Evolutionary conservation across 2,329 filamentous ascomycete species (phyloP), one percentile per base, ranked within the genome.

Genomic region (Geosmithia flava): DNA sequence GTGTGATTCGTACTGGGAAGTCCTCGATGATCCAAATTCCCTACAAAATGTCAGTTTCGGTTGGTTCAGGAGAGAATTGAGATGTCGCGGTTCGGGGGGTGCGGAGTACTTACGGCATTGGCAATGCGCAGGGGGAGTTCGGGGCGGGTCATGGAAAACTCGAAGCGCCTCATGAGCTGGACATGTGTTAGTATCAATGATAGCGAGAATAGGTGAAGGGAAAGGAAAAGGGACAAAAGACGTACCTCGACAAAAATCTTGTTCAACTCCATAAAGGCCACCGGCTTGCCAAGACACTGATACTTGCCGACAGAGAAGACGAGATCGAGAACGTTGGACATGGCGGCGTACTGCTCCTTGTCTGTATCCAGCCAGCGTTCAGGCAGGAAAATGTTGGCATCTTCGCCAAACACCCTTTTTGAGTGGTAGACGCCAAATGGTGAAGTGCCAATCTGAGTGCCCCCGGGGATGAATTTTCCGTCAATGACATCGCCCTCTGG

Each of bases 361-460:
- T 56, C 53, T 11, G 57, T 62, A 48, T 70, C 61, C 3, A 77
- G 53, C 70, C 72, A 77, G 42, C 74, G 63, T 46, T 72, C 72
- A 1, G 74, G 75, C 20, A 65, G 60, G 54, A 70, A 77, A 0
- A 65, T 49, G 33, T 65, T 57, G 2, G 66, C 64, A 50, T 72
- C 68, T 1, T 56, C 49, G 8, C 70, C 68, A 47, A 64, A 66
- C 20, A 66, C 54, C 16, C 52, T 51, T 49, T 65, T 62, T 44
- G 63, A 58, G 30, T 62, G 60, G 48, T 69, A 64, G 17, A 71
- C 55, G 3, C 62, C 65, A 51, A 68, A 68, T 2, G 67, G 59
- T 45, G 64, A 68, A 48, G 65, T 63, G 33, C 67, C 70, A 7
- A 78, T 62, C 42, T 68, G 60, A 1, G 68, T 70, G 20, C 72